phyloP scores from a whole-genome alignment of 2,329 filamentous ascomycete genomes.

The Seiridium unicorne region DNA sequence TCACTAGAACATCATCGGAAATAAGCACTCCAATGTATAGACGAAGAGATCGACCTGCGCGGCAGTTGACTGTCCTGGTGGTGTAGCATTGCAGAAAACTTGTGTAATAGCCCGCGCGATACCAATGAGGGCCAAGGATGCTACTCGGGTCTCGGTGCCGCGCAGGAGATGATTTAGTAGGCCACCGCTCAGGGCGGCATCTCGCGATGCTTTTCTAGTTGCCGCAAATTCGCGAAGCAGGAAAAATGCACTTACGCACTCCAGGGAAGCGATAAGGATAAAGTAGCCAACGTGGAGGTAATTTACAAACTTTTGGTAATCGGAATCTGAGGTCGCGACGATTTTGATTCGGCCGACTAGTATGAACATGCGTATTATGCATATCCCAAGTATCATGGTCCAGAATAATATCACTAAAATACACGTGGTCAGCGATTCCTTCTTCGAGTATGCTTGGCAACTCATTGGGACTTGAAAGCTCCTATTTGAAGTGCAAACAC shows the following conservation, averaged over 20 bases:
- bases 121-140: constrained; percentile 35
- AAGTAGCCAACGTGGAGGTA: constrained; percentile 41
- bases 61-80: constrained; percentile 33
- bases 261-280: constrained; percentile 36
- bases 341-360: constrained; percentile 26
- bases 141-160: constrained; percentile 38
- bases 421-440: too few relatives aligned
- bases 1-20: constrained; percentile 39
- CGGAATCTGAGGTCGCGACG: constrained; percentile 22
- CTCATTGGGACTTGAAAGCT: constrained; percentile 13
- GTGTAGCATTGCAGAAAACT: constrained; percentile 34
- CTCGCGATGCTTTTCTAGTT: constrained; percentile 28
- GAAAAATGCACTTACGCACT: constrained; percentile 38
- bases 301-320: constrained; percentile 30
- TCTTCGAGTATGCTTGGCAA: too few relatives aligned
- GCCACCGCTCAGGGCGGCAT: constrained; percentile 24
- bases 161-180: constrained; percentile 38
- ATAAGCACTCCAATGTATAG: constrained; percentile 40
- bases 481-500: too few relatives aligned
- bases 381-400: constrained; percentile 52
- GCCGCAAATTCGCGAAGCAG: constrained; percentile 34
- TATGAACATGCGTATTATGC: constrained; percentile 43
- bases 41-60: constrained; percentile 39
- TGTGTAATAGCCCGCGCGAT: constrained; percentile 38
- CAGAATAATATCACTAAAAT: constrained; percentile 45